A percentile compares a stretch with the other conserved stretches of the same genome.
These are phyloP conservation scores for Quercus glauca DNA, from an alignment of 306 rosid genomes.

Conservation along the genomic window DNA sequence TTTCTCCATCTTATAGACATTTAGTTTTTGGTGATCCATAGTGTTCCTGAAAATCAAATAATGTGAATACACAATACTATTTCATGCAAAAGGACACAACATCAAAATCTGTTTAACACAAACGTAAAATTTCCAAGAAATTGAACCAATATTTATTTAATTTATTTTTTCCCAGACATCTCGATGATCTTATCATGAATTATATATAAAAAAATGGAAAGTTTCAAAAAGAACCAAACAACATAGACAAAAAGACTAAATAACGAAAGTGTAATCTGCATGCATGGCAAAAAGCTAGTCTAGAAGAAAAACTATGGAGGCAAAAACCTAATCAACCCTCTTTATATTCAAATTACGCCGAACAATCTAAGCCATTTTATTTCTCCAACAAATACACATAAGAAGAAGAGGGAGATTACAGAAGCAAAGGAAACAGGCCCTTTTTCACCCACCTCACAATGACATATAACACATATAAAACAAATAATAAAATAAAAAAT, in stretches of 20 bases:
- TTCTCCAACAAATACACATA: conserved; percentile 8
- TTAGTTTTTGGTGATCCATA: too few species aligned
- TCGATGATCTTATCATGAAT: neutral
- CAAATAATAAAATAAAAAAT: neutral
- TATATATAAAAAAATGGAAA: neutral
- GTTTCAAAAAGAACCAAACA: too few species aligned
- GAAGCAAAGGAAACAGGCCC: neutral
- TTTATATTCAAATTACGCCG: neutral
- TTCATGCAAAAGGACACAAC: too few species aligned
- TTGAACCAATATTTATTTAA: neutral
- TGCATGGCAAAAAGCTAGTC: neutral
- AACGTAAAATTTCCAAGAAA: neutral
- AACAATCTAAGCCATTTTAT: neutral
- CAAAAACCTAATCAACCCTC: neutral
- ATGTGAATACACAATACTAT: too few species aligned
- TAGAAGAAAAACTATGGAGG: neutral
- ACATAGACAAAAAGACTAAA: too few species aligned
- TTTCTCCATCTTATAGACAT: too few species aligned
- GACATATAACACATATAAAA: neutral
- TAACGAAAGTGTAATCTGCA: neutral
- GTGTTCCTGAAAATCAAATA: too few species aligned
- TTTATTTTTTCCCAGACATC: neutral
- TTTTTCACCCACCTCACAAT: neutral
- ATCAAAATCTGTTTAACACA: too few species aligned
- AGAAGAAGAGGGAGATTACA: neutral